Conservation (phyloP, 2,329 filamentous ascomycete genomes). For the Hawksworthiomyces lignivorus region DNA sequence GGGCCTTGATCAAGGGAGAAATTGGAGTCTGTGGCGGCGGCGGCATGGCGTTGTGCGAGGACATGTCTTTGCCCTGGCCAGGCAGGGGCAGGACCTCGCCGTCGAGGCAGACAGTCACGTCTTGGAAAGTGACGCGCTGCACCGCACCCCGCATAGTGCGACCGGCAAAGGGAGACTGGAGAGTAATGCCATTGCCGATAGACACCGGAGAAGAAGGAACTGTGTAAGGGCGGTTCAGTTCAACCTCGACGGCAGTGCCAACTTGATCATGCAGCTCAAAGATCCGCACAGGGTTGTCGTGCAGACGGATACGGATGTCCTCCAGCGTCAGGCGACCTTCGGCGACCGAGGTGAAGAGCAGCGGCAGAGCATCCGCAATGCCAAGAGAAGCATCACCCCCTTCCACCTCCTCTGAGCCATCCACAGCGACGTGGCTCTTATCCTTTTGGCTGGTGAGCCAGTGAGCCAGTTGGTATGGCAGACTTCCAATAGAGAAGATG, state of each 20-base stretch:
- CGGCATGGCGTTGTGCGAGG: conserved; percentile 50
- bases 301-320: conserved; percentile 62
- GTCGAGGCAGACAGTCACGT: conserved; percentile 67
- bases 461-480: conserved; percentile 67
- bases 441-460: conserved; percentile 30
- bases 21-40: conserved; percentile 33
- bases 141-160: conserved; percentile 62
- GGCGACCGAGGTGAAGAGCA: conserved; percentile 67
- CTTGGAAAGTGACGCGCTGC: conserved; percentile 68
- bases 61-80: conserved; percentile 66
- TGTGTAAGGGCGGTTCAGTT: conserved; percentile 64
- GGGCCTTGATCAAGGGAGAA: conserved; percentile 53
- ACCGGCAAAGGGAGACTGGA: conserved; percentile 63
- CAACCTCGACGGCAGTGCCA: conserved; percentile 66
- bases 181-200: background rate
- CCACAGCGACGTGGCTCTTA: background rate
- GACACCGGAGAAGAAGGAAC: conserved; percentile 28
- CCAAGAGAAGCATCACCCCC: conserved; percentile 49
- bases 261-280: conserved; percentile 76
- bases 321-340: conserved; percentile 67
- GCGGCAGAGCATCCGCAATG: conserved; percentile 64
- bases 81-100: conserved; percentile 51
- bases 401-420: conserved; percentile 27
- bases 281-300: conserved; percentile 72
- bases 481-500: conserved; percentile 69